phyloP scores from a whole-genome alignment of 768 basidiomycete species.

The Lactarius pseudohatsudake region DNA sequence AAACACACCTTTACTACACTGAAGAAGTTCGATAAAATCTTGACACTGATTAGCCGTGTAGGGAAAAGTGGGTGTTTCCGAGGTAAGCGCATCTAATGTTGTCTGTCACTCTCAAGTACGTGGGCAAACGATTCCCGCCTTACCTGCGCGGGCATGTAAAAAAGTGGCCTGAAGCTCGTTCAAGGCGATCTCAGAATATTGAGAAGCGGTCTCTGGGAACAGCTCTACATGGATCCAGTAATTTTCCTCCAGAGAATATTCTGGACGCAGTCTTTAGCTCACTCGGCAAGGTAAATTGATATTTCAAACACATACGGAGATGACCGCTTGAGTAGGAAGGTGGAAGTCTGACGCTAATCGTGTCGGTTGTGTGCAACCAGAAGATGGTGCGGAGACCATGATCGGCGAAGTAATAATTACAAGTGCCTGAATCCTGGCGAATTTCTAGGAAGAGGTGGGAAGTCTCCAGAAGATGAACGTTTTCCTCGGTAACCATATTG shows the following conservation, averaged over 20 bases:
- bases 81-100: not conserved
- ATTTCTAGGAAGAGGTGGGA: slow-evolving; percentile 21
- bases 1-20: not conserved
- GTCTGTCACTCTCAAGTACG: not conserved
- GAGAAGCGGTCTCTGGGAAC: not conserved
- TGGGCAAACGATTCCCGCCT: not conserved
- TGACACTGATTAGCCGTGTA: not conserved
- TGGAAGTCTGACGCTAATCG: not conserved
- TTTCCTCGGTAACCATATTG: not conserved
- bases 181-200: not conserved
- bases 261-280: not conserved
- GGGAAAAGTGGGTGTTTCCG: slow-evolving; percentile 1
- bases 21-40: not conserved
- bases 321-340: slow-evolving; percentile 1
- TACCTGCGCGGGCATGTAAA: slow-evolving; percentile 4
- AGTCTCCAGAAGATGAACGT: not conserved
- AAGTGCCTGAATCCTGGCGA: not conserved
- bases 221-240: not conserved
- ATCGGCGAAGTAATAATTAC: slow-evolving; percentile 19
- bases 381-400: slow-evolving; percentile 14
- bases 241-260: slow-evolving; percentile 2
- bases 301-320: slow-evolving; percentile 11
- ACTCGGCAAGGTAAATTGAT: not conserved
- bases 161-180: not conserved
- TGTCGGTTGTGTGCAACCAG: slow-evolving; percentile 8